Conservation (phyloP, 768 basidiomycete genomes). For the Amanita phalloides region DNA sequence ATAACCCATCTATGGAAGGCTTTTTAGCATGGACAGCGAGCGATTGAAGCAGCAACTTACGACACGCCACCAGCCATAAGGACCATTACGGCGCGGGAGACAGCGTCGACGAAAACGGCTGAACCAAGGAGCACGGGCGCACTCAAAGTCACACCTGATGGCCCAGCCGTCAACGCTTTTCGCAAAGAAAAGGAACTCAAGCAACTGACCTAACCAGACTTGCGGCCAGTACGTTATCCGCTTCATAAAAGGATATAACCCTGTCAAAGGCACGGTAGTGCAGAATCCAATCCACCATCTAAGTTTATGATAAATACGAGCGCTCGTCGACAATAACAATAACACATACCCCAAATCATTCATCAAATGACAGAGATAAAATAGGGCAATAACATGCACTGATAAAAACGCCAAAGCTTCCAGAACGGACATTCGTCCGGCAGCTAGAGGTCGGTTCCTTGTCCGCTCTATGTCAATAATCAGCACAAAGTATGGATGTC, state of each 20-base stretch:
- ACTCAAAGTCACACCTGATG: neutral
- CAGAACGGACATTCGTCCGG: slow-evolving; percentile 16
- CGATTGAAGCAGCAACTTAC: neutral
- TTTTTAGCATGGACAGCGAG: neutral
- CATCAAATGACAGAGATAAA: neutral
- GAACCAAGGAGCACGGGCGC: neutral
- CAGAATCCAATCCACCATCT: slow-evolving; percentile 13
- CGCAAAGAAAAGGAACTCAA: neutral
- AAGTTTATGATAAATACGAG: neutral
- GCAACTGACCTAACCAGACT: slow-evolving; percentile 21
- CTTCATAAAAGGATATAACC: slow-evolving; percentile 31
- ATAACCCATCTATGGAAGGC: neutral
- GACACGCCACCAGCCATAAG: slow-evolving; percentile 1
- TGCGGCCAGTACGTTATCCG: slow-evolving; percentile 31
- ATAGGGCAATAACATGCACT: neutral
- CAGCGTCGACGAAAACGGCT: slow-evolving; percentile 11
- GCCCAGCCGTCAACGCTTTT: neutral
- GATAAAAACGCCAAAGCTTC: slow-evolving; percentile 16
- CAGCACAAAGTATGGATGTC: neutral
- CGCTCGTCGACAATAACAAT: neutral
- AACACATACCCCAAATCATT: neutral
- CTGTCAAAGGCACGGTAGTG: slow-evolving; percentile 15
- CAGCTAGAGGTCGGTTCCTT: slow-evolving; percentile 19
- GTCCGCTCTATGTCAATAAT: slow-evolving; percentile 16
- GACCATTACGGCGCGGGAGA: neutral